Base-by-base conservation (phyloP, 1,284 basidiomycete genomes). In the Meripilus lineatus region DNA sequence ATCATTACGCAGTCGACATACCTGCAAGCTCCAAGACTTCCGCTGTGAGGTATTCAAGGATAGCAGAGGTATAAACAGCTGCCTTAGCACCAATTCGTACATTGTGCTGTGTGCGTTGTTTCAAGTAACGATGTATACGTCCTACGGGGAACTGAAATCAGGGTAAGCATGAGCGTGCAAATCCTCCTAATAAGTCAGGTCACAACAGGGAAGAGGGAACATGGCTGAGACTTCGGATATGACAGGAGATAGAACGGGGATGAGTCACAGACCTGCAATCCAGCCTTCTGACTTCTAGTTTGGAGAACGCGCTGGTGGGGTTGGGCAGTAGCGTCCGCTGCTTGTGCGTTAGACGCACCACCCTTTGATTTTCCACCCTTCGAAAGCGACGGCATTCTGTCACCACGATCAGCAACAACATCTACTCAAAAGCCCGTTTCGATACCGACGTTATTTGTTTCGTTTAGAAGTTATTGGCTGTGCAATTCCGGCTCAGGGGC, bases 41-140 rank as follows among this genome's bases (percentile, higher is more conserved):
- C 23, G 91, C 91, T 0, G 89, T 92, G 38, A 94, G 74, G 58
- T 94, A 94, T 63, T 94, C 91, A 36, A 94, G 72, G 56, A 94
- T 91, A 21, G 92, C 91, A 30, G 86, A 83, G n/a, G 87, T 89
- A 63, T 93, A 94, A 6, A 94, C 91, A 4, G 92, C 90, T 13
- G 91, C 91, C 63, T 93, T 93, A 22, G 90, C 91, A 35, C 91
- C 92, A 54, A 94, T 90, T 30, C 92, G 88, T 44, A 97, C 82
- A 62, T 93, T 93, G 68, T 94, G 89, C 63, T 93, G 90, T 28
- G 93, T 95, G 57, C 89, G 81, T 62, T 84, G 83, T 68, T 96
- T 95, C 56, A 98, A 69, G 71, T 95, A 95, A 68, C 94, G 86
- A 65, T 93, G 92, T 47, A 94, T 90, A 87, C 91, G 90, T 36